phyloP scores from a whole-genome alignment of 192 early-diverging fungal genomes.

The Chytriomyces sp. region DNA sequence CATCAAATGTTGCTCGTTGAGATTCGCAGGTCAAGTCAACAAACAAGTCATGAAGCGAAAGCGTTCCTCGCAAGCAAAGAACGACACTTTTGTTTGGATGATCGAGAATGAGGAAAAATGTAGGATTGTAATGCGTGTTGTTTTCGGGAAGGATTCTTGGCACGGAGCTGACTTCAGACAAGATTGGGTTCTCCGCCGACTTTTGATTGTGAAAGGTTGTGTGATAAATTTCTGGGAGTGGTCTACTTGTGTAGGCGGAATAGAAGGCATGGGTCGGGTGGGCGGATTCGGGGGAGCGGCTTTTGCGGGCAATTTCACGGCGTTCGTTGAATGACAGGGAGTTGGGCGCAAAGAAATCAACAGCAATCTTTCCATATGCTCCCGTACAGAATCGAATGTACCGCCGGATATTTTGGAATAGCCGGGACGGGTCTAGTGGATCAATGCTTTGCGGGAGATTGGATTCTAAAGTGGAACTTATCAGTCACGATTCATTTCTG shows the following conservation, averaged over 20 bases:
- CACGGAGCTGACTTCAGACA: neutral
- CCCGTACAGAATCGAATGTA: slow-evolving; percentile 54
- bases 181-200: slow-evolving; percentile 17
- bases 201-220: slow-evolving; percentile 57
- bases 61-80: slow-evolving; percentile 84
- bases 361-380: slow-evolving; percentile 45
- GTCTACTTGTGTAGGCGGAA: slow-evolving; percentile 77
- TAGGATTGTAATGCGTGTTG: slow-evolving; percentile 46
- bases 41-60: slow-evolving; percentile 84
- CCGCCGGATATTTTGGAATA: slow-evolving; percentile 33
- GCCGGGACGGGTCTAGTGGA: neutral
- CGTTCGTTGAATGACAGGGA: slow-evolving; percentile 15
- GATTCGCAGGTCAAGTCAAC: slow-evolving; percentile 86
- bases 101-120: slow-evolving; percentile 80
- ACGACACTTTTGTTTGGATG: slow-evolving; percentile 77
- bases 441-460: neutral
- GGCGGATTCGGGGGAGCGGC: slow-evolving; percentile 4
- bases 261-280: slow-evolving; percentile 68
- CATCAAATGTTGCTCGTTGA: slow-evolving; percentile 44
- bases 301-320: slow-evolving; percentile 21
- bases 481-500: neutral
- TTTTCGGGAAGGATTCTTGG: slow-evolving; percentile 19
- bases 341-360: slow-evolving; percentile 32
- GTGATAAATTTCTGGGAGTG: slow-evolving; percentile 75
- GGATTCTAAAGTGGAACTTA: neutral